These are phyloP conservation scores for Pichia thaimueangensis DNA, from an alignment of 805 yeast genomes.

Conservation along the genomic window DNA sequence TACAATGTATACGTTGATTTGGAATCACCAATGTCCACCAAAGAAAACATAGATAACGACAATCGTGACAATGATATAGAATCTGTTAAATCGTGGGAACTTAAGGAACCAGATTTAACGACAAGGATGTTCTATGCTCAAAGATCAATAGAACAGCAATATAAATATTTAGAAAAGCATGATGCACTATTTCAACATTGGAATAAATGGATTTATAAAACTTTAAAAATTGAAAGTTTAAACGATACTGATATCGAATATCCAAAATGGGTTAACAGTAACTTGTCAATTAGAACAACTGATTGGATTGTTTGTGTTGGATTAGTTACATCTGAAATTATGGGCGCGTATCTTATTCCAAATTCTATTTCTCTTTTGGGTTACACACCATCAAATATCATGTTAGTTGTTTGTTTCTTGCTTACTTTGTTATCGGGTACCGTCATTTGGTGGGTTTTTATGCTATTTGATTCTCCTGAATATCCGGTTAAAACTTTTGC, in stretches of 20 bases:
- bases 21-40: no score
- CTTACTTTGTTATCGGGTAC: constrained; percentile 35
- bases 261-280: constrained; percentile 16
- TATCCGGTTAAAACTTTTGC: constrained; percentile 38
- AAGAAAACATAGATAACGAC: no score
- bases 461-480: constrained; percentile 34
- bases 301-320: constrained; percentile 18
- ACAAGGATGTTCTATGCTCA: constrained; percentile 21
- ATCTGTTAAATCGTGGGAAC: neutral
- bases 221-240: constrained; percentile 9
- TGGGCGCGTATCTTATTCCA: constrained; percentile 17
- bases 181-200: constrained; percentile 7
- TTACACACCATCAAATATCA: constrained; percentile 10
- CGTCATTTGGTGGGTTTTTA: constrained; percentile 30
- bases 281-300: constrained; percentile 15
- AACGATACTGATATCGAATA: constrained; percentile 6
- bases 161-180: constrained; percentile 4
- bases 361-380: constrained; percentile 9
- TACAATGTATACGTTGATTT: no score
- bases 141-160: constrained; percentile 16
- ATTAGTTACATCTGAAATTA: constrained; percentile 19
- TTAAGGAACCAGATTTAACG: neutral
- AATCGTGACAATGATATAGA: no score
- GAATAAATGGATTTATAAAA: constrained; percentile 4
- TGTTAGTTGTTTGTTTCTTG: constrained; percentile 6